Base-by-base conservation (phyloP, 306 rosid species). In the Comarum palustre region DNA sequence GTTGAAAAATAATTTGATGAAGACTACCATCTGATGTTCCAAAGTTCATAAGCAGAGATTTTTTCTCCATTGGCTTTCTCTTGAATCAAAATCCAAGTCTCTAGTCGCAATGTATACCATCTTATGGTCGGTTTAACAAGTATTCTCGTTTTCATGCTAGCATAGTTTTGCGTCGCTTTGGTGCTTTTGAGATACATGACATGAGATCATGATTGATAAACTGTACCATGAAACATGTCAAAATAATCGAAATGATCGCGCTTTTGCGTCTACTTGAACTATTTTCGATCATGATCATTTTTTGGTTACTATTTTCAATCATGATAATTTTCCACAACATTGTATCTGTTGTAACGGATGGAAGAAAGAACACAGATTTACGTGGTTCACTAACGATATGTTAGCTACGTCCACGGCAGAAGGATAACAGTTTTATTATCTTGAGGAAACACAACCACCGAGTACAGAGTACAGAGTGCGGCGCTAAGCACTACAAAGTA, bases 21-120 rank as follows among this genome's bases (percentile, higher is more conserved):
- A 69, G 74, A 39, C 12, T 39, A 39, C 65, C 46, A 71, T 54
- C 3, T 50, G 72, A 16, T 29, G 72, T 48, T 68, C 57, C 27
- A 27, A 48, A 69, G 73, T 69, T 20, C 41, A 31, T 29, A 60
- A 6, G 62, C 34, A 50, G 15, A 1, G 16, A 27, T 24, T 4
- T 57, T 12, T 57, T 15, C n/a, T n/a, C 11, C 41, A 60, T 27
- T 29, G 17, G 2, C 41, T 31, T 9, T 6, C 3, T 6, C 6
- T 60, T 31, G 39, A 66, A 67, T 67, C 3, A 27, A 45, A 67
- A 52, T 29, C 1, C 54, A 55, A 6, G 11, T 58, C n/a, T 55
- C 0, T 27, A 13, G 20, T 0, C 39, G 39, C 38, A 59, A 5
- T 6, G n/a, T 29, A 58, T 15, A 59, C 2, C 4, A 59, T 59